phyloP scores from a whole-genome alignment of 768 basidiomycete species.

The Agaricus blazei region DNA sequence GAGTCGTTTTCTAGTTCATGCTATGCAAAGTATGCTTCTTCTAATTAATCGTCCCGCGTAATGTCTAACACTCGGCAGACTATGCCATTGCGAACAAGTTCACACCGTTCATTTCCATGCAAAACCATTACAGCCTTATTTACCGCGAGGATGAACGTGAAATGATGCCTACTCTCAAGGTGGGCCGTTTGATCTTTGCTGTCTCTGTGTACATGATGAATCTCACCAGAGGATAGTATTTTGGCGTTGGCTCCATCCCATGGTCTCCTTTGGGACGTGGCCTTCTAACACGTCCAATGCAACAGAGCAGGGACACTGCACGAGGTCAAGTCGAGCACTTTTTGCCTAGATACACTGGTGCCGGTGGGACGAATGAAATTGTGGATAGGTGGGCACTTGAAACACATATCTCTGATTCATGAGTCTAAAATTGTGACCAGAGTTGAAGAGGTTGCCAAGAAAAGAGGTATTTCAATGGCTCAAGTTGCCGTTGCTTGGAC shows the following conservation, averaged over 20 bases:
- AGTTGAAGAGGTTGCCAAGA: constrained; percentile 52
- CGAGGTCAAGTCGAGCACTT: constrained; percentile 34
- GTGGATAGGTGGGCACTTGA: constrained; percentile 28
- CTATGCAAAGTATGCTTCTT: constrained; percentile 45
- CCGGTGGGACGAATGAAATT: constrained; percentile 27
- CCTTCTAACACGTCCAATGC: constrained; percentile 36
- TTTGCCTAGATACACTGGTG: constrained; percentile 18
- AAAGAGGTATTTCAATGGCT: constrained; percentile 49
- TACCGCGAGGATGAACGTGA: constrained; percentile 66
- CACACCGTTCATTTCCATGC: constrained; percentile 65
- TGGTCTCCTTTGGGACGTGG: constrained; percentile 60
- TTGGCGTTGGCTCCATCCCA: constrained; percentile 52
- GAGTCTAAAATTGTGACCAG: constrained; percentile 18
- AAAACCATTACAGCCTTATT: constrained; percentile 57
- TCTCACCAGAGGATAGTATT: constrained; percentile 24
- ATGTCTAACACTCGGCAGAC: constrained; percentile 26
- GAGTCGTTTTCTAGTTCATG: constrained; percentile 31
- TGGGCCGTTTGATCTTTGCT: constrained; percentile 7
- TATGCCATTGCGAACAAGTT: constrained; percentile 56
- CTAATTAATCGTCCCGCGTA: background rate
- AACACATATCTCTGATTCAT: background rate
- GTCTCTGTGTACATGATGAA: too few species aligned
- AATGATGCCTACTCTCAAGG: constrained; percentile 58
- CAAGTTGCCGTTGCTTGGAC: constrained; percentile 53
- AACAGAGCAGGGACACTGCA: constrained; percentile 25